These are phyloP conservation scores for Metschnikowia similis DNA, from an alignment of 805 yeast species.

Conservation along the genomic window DNA sequence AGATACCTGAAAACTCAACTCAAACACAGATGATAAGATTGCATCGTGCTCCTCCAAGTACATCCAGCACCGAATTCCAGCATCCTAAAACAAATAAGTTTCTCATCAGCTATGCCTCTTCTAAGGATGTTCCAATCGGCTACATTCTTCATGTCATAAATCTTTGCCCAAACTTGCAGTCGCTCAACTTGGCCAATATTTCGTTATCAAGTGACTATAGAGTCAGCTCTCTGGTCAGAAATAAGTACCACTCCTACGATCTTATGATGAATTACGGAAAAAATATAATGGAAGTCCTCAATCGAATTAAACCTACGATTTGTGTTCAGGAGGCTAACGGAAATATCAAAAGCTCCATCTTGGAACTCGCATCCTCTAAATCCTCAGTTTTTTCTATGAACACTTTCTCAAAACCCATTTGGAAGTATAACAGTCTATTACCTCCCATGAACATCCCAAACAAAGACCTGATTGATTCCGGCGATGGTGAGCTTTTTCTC, in stretches of 20 bases:
- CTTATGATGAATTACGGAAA: constrained; percentile 35
- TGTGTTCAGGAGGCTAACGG: background rate
- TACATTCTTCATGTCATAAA: constrained; percentile 62
- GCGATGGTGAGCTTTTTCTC: constrained; percentile 30
- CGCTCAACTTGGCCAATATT: constrained; percentile 56
- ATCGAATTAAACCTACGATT: constrained; percentile 15
- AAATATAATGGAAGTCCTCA: constrained; percentile 22
- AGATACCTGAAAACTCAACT: background rate
- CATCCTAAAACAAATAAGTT: constrained; percentile 62
- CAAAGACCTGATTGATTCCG: constrained; percentile 10
- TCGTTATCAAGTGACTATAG: constrained; percentile 67
- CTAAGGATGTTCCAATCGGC: constrained; percentile 80
- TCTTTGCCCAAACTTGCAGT: constrained; percentile 58
- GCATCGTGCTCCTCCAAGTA: background rate
- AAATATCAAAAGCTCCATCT: background rate
- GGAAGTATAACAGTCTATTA: constrained; percentile 36
- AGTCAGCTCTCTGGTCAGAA: constrained; percentile 33
- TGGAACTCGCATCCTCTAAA: constrained; percentile 7
- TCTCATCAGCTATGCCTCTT: constrained; percentile 55
- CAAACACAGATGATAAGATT: background rate
- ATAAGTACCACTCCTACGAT: constrained; percentile 37
- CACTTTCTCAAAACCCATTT: constrained; percentile 26
- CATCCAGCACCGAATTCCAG: constrained; percentile 13
- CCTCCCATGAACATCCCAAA: constrained; percentile 30
- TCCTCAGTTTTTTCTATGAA: constrained; percentile 20